Evolutionary conservation across 2,329 filamentous ascomycete species (phyloP), one percentile per base, ranked within the genome.

Genomic region (Penicillium italicum): DNA sequence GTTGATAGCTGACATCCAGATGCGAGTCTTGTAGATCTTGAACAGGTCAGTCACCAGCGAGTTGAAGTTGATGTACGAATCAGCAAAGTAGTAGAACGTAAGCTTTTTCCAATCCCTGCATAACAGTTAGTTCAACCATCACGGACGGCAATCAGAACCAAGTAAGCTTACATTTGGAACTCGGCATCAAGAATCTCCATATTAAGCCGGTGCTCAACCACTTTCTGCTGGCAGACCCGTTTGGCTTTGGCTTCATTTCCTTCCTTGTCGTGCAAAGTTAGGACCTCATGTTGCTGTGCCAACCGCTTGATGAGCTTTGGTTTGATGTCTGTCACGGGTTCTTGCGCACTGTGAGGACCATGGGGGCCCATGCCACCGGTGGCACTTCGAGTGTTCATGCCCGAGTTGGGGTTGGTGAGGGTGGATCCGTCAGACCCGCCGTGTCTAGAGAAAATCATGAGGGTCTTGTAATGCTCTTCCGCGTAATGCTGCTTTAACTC

Each of bases 1-100:
- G 71, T 99, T 99, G 74, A 99, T 96, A 4, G 94, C 94, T 5
- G 93, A 97, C 90, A 99, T 96, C 94, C 94, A 99, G 67, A 99
- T 99, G 65, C 95, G 86, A 22, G 93, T 96, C 79, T 99, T 99
- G 82, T 97, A 99, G 60, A 97, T 93, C 76, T 97, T 97, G 83
- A 97, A 99, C 12, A 99, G 81, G 71, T 99, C 94, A 0, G 92
- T 96, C 50, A 99, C 94, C 16, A 99, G 84, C 2, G 91, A 90
- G 72, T 99, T 99, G 82, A 99, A 99, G 77, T 97, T 97, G 80
- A 99, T 96, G 72, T 99, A 99, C 0, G 91, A 86, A 69, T 97
- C 92, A 51, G 94, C 93, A 72, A 97, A 99, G 76, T 97, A 99
- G 78, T 97, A 99, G 76, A 97, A 97, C 0, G 95, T 99, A 53